Evolutionary conservation across 441 rosid species (phyloP), one percentile per base, ranked within the genome.

Genomic region (Eutrema salsugineum): DNA sequence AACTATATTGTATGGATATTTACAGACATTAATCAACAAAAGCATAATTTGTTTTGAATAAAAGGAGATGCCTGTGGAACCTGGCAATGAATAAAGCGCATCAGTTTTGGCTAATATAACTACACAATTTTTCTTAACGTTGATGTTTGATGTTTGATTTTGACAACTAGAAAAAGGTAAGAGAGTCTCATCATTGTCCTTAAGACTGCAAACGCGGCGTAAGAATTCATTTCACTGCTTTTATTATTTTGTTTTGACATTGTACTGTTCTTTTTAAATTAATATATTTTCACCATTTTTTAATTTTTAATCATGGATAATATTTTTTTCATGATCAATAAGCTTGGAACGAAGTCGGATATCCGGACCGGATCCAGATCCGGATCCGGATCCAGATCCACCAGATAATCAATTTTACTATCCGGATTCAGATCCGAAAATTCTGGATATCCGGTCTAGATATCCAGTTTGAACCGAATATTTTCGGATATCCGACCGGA

Each of bases 131-230:
- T 66, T 53, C 51, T 12, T 60, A 75, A 69, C 44, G 64, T 82
- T 77, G 86, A 86, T 73, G 85, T 76, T 81, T 75, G 86, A 86
- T 74, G 86, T 76, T 50, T 84, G 89, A 82, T 79, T 63, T 84
- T 78, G 90, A 90, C 91, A 80, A 73, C 75, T 79, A 63, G 70
- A 57, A 63, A 75, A 76, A 65, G 75, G 66, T 49, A 65, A 56
- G 71, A 63, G 59, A 11, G 33, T 19, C 73, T 66, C 77, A 73
- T 73, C 56, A 76, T 68, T 68, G 70, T 68, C 63, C 73, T 60
- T 44, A 53, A 40, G 65, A 68, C 79, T 76, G 79, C 75, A 63
- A 76, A 70, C 79, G 76, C 79, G 66, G 79, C 79, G 73, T 54
- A 38, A 54, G 46, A 62, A 46, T 47, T 62, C 7, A 75, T 68